Base-by-base conservation (phyloP, 2,329 filamentous ascomycete genomes). In the Verticillium nubilum region DNA sequence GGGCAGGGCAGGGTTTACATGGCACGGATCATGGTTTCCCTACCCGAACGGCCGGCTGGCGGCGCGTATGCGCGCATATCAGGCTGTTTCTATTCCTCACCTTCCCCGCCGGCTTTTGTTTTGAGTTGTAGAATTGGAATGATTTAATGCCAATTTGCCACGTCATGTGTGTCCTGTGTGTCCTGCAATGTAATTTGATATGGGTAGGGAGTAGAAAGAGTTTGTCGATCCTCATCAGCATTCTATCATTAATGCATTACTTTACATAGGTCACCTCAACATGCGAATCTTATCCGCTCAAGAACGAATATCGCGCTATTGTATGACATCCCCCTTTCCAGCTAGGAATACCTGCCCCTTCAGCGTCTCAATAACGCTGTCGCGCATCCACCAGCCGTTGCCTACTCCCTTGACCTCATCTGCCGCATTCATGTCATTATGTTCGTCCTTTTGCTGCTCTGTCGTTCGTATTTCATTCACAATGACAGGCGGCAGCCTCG, bases 271-370 rank as follows among this genome's bases (percentile, higher is more conserved):
- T n/a, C n/a, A n/a, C n/a, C n/a, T n/a, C n/a, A n/a, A n/a, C n/a
- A n/a, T n/a, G n/a, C n/a, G n/a, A n/a, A n/a, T n/a, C n/a, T n/a
- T n/a, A n/a, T n/a, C n/a, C n/a, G n/a, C n/a, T n/a, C n/a, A n/a
- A n/a, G n/a, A n/a, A n/a, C n/a, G n/a, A n/a, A n/a, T n/a, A n/a
- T n/a, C n/a, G n/a, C n/a, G n/a, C n/a, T n/a, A n/a, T n/a, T n/a
- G n/a, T 31, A 17, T 15, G 9, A n/a, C n/a, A 10, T 63, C 70
- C 33, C 73, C 74, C 42, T 75, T 70, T 2, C 76, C 78, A 19
- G 76, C 78, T 59, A 85, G 72, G 78, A 82, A 85, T 0, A 83
- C 77, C 64, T 73, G 78, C 0, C 83, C 82, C 70, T 84, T 85
- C 53, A 86, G 68, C 37, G 74, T 73, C 67, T 86, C 83, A 15